Base-by-base conservation (phyloP, 1,284 basidiomycete genomes). In the Ustilago vetiveriae region DNA sequence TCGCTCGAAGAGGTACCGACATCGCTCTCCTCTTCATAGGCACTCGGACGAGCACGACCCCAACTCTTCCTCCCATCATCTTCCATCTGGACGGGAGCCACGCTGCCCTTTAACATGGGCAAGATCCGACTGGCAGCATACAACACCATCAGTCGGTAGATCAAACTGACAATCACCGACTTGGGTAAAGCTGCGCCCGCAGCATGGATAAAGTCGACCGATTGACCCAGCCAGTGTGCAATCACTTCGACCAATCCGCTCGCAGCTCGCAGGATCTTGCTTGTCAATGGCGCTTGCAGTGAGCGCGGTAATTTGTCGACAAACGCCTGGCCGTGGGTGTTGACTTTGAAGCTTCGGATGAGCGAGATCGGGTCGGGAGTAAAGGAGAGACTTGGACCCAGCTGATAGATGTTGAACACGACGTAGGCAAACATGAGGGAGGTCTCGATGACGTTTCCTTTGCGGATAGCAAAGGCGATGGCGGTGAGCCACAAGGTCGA, bases 401-500 rank as follows among this genome's bases (percentile, higher is more conserved):
- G 65, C 44, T 78, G 75, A 41, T 74, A 79, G 44, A 82, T 74
- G 57, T 82, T 82, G 53, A 78, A 82, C 5, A 75, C 72, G 17
- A 80, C 78, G 39, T 82, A 82, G 26, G 76, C 77, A 42, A 79
- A 75, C 63, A 82, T 79, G 35, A 82, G 59, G 13, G 62, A 56
- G 14, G 80, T 82, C 52, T 82, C 80, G 38, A 82, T 74, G 39
- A 82, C 79, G 45, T 82, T 80, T 22, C 77, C 80, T 47, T 76
- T 75, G 11, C 72, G 62, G 7, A 81, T 72, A n/a, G 74, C 77
- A 23, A 82, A 78, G 2, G 79, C 78, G 43, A 82, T 79, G 13
- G 71, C 79, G 19, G 79, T 77, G 35, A 82, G 72, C 78, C 78
- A 82, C 30, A 79, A 32, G 3, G 78, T 76, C 4, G 69, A 72